Evolutionary conservation across 2,329 filamentous ascomycete species (phyloP).

Genomic region (Fusarium citri): DNA sequence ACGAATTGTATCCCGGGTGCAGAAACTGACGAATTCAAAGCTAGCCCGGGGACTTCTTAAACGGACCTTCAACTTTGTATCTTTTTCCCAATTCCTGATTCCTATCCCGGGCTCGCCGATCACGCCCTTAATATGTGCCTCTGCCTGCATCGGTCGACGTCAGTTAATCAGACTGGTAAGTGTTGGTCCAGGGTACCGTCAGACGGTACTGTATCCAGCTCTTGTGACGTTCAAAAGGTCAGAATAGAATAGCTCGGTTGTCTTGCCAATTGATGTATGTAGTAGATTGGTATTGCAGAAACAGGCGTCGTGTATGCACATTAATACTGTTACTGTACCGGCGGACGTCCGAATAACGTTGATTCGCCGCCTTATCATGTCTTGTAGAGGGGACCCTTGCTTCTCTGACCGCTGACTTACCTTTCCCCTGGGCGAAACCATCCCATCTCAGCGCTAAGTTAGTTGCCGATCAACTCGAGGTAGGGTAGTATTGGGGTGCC

Average conservation of each 20-base stretch:
- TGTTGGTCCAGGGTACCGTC: not conserved
- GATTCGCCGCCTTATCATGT: not conserved
- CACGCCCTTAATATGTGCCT: not conserved
- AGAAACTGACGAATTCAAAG: no score
- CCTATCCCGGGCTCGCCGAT: no score
- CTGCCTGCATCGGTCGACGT: not conserved
- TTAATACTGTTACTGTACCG: not conserved
- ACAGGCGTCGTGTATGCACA: not conserved
- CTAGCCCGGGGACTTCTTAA: no score
- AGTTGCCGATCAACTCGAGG: conserved; percentile 17
- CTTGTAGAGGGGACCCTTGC: not conserved
- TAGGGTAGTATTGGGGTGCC: conserved; percentile 24
- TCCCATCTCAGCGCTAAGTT: not conserved
- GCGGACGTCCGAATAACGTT: not conserved
- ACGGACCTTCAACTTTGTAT: no score
- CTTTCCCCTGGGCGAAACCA: not conserved
- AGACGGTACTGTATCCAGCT: not conserved
- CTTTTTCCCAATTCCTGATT: no score
- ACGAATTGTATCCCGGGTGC: no score
- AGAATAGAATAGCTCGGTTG: not conserved
- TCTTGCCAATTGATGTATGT: not conserved
- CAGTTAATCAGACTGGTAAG: not conserved
- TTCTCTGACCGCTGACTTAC: not conserved
- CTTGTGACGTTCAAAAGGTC: not conserved
- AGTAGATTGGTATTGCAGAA: not conserved